These are phyloP conservation scores for Actinomortierella wolfii DNA, from an alignment of 371 early-diverging fungal genomes.

Conservation along the genomic window DNA sequence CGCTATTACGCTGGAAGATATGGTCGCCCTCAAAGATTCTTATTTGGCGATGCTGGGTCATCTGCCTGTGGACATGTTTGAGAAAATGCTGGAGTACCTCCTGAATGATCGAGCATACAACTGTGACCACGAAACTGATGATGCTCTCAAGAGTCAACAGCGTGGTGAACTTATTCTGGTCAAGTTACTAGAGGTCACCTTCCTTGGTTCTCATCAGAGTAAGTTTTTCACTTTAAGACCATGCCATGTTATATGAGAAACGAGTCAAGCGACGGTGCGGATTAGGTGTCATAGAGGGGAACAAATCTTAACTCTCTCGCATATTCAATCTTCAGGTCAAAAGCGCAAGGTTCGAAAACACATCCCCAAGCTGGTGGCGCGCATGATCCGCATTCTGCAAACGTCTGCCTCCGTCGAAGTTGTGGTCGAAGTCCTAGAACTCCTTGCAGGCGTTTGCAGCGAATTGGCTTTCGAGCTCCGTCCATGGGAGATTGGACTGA, in stretches of 20 bases:
- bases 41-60: constrained; percentile 24
- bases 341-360: constrained; percentile 49
- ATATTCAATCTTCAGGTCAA: constrained; percentile 37
- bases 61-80: constrained; percentile 26
- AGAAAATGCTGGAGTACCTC: constrained; percentile 22
- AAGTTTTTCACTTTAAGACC: constrained; percentile 25
- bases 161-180: constrained; percentile 34
- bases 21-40: constrained; percentile 17
- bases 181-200: constrained; percentile 30
- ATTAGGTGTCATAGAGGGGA: too few relatives aligned
- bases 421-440: constrained; percentile 41
- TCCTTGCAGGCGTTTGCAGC: constrained; percentile 48
- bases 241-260: too few relatives aligned
- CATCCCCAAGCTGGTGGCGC: constrained; percentile 47
- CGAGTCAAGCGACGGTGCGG: too few relatives aligned
- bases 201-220: constrained; percentile 39
- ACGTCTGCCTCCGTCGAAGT: constrained; percentile 46
- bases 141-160: constrained; percentile 30
- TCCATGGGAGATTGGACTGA: constrained; percentile 44
- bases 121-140: background rate
- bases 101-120: constrained; percentile 11
- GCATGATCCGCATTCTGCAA: constrained; percentile 48
- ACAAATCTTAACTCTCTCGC: constrained; percentile 4
- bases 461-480: constrained; percentile 46
- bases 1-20: constrained; percentile 11